phyloP scores from a whole-genome alignment of 1,139 yeast genomes.

The Debaryomycetaceae sp. region DNA sequence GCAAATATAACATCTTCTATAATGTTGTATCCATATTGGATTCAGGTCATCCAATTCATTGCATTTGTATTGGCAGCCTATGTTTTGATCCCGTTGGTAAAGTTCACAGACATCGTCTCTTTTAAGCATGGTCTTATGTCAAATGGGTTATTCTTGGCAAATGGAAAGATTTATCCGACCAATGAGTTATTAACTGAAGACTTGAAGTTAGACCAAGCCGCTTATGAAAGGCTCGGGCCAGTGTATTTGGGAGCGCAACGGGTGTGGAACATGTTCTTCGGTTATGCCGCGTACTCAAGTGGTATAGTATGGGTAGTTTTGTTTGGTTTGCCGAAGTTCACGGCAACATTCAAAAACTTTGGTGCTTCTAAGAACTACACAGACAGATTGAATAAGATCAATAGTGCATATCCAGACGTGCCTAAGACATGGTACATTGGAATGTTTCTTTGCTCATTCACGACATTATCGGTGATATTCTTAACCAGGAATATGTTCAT shows the following conservation, averaged over 20 bases:
- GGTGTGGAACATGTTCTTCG: conserved; percentile 50
- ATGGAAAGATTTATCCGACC: conserved; percentile 37
- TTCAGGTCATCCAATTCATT: conserved; percentile 39
- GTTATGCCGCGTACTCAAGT: conserved; percentile 48
- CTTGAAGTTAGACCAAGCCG: conserved; percentile 33
- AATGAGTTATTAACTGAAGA: conserved; percentile 28
- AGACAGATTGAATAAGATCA: conserved; percentile 40
- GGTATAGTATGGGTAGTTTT: conserved; percentile 45
- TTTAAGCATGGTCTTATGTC: conserved; percentile 38
- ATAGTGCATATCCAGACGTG: conserved; percentile 34
- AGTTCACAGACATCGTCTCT: conserved; percentile 27
- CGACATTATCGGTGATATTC: conserved; percentile 30
- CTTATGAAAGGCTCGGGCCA: conserved; percentile 37
- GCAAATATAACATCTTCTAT: conserved; percentile 42
- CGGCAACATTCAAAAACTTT: conserved; percentile 7
- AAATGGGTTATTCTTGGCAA: conserved; percentile 27
- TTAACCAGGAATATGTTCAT: conserved; percentile 39
- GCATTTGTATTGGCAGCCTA: conserved; percentile 41
- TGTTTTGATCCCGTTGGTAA: conserved; percentile 39
- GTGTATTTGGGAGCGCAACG: conserved; percentile 41
- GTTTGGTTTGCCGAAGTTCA: conserved; percentile 27
- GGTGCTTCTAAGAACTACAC: conserved; percentile 12
- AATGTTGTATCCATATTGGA: conserved; percentile 45
- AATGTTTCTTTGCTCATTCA: conserved; percentile 33
- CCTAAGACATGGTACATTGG: conserved; percentile 40